A percentile compares a stretch with the other conserved stretches of the same genome.
Evolutionary conservation across 1,284 basidiomycete species (phyloP).

Genomic region (Ceratobasidium sp.): DNA sequence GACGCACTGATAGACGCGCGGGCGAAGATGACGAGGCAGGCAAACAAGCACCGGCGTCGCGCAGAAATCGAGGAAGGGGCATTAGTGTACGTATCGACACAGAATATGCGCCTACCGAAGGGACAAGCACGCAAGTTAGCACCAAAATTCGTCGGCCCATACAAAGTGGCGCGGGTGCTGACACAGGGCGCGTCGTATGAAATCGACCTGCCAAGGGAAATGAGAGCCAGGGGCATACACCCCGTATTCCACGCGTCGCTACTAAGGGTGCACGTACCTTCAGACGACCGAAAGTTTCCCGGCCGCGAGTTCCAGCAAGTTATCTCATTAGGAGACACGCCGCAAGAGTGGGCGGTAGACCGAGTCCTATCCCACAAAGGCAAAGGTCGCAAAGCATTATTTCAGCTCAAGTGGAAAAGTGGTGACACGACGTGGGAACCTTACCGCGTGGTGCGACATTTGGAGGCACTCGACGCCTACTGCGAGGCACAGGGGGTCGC

Average conservation of each 20-base stretch:
- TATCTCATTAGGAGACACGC: neutral
- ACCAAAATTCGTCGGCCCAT: constrained; percentile 56
- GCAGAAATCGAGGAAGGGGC: constrained; percentile 50
- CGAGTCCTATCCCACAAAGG: constrained; percentile 56
- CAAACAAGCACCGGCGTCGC: constrained; percentile 52
- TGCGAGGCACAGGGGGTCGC: neutral
- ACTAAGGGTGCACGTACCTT: constrained; percentile 48
- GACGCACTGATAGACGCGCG: constrained; percentile 55
- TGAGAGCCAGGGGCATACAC: constrained; percentile 47
- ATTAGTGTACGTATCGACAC: constrained; percentile 56
- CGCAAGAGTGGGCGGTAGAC: constrained; percentile 57
- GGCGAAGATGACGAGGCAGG: constrained; percentile 53
- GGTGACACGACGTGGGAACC: constrained; percentile 25
- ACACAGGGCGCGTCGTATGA: constrained; percentile 52
- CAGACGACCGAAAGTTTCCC: constrained; percentile 37
- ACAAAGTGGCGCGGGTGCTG: constrained; percentile 51
- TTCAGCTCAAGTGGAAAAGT: neutral
- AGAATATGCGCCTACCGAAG: constrained; percentile 56
- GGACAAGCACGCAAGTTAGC: constrained; percentile 39
- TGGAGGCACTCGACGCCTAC: constrained; percentile 1
- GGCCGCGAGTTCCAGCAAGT: neutral
- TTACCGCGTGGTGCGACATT: neutral
- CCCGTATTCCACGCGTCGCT: constrained; percentile 41
- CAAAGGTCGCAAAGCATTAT: constrained; percentile 11
- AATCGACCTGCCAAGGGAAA: constrained; percentile 54